Conservation (phyloP, 176 grass and related monocot genomes). For the Canna indica region DNA sequence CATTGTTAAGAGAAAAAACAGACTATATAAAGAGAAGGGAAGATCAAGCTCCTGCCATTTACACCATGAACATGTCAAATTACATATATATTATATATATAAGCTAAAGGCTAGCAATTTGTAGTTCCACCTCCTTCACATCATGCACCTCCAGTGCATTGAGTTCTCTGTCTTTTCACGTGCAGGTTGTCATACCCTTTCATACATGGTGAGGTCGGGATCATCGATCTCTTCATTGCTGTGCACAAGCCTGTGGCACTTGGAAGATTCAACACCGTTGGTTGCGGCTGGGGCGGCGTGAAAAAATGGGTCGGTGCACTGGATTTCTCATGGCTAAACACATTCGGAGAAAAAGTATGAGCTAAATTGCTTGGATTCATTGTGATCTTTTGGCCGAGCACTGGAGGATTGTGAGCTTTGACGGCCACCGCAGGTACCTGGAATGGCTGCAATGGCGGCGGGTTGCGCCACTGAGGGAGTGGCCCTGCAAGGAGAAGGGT, state of each 20-base stretch:
- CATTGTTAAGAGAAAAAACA: neutral
- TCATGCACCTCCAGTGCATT: too few relatives aligned
- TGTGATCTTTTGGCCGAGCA: neutral
- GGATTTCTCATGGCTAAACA: neutral
- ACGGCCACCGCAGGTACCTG: slow-evolving; percentile 24
- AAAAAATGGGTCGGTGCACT: too few relatives aligned
- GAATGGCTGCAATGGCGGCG: slow-evolving; percentile 47
- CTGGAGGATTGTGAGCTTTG: neutral
- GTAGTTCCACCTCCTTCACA: too few relatives aligned
- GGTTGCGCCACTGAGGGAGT: slow-evolving; percentile 75
- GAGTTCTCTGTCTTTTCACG: neutral
- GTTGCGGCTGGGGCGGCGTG: neutral
- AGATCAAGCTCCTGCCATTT: neutral
- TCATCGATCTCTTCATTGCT: neutral
- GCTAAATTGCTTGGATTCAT: neutral
- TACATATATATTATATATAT: neutral
- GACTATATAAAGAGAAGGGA: neutral
- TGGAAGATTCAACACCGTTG: neutral
- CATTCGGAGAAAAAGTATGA: neutral
- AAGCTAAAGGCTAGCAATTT: neutral
- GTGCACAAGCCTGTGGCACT: too few relatives aligned
- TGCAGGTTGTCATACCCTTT: neutral
- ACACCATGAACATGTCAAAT: neutral
- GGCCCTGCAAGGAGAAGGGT: slow-evolving; percentile 67
- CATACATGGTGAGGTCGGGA: neutral